Conservation (phyloP, 371 early-diverging fungal species). For the Rhizomucor miehei region DNA sequence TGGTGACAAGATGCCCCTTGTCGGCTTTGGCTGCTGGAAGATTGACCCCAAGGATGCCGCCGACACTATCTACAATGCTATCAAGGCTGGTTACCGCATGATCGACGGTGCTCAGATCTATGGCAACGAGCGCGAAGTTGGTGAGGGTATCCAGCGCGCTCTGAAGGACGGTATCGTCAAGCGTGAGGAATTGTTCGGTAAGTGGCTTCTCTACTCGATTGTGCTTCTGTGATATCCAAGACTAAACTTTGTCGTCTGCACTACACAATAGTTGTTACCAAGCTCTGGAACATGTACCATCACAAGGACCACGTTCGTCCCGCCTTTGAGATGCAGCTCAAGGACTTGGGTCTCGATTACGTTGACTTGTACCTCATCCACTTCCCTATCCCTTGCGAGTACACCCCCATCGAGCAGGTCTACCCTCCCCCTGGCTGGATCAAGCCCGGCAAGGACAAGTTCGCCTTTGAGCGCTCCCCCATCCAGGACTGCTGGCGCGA, state of each 20-base stretch:
- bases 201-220: too few species aligned
- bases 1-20: constrained; percentile 40
- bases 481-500: constrained; percentile 31
- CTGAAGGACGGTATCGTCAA: constrained; percentile 56
- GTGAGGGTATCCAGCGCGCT: constrained; percentile 52
- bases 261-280: constrained; percentile 60
- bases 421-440: constrained; percentile 20
- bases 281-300: constrained; percentile 67
- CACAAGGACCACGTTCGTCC: constrained; percentile 43
- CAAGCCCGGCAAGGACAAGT: constrained; percentile 10
- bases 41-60: constrained; percentile 28
- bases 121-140: constrained; percentile 70
- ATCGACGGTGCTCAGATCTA: constrained; percentile 50
- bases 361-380: constrained; percentile 59
- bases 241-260: background rate
- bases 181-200: constrained; percentile 56
- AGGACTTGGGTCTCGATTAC: constrained; percentile 53
- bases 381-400: constrained; percentile 37
- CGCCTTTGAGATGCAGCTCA: constrained; percentile 44
- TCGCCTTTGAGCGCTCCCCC: constrained; percentile 18
- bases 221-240: too few species aligned
- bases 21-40: constrained; percentile 48
- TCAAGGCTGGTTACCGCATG: constrained; percentile 35
- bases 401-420: constrained; percentile 7
- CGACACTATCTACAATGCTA: constrained; percentile 49